These are phyloP conservation scores for Eucalyptus regnans DNA, from an alignment of 345 rosid species.

Conservation along the genomic window DNA sequence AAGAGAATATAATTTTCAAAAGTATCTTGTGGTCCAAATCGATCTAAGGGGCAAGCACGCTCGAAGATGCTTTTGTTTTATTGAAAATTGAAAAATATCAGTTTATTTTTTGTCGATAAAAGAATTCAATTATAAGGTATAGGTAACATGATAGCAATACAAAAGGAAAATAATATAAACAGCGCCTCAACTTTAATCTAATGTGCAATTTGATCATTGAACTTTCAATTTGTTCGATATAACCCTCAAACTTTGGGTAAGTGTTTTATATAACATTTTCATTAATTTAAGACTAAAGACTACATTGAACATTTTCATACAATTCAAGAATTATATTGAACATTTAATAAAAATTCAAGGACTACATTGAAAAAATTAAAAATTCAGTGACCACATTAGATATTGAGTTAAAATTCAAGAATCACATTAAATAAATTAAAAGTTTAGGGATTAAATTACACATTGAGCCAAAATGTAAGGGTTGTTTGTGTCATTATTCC, in stretches of 20 bases:
- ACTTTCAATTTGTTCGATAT: accelerated
- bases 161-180: neutral
- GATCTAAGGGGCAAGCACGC: neutral
- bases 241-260: accelerated
- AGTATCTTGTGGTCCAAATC: neutral
- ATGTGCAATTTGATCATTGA: accelerated
- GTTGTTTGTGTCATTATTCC: accelerated
- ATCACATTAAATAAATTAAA: accelerated
- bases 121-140: neutral
- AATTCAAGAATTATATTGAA: accelerated
- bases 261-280: no score
- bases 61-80: neutral
- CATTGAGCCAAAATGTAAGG: accelerated
- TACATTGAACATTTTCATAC: accelerated
- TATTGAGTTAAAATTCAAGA: accelerated
- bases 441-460: accelerated
- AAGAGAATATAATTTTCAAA: neutral
- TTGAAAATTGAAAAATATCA: neutral
- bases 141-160: accelerated
- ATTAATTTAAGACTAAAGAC: accelerated
- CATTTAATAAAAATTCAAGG: no score
- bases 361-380: neutral
- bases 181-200: accelerated
- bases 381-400: accelerated
- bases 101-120: neutral